These are phyloP conservation scores for Tillandsia fasciculata DNA, from an alignment of 176 grass and related monocot species.

Conservation along the genomic window DNA sequence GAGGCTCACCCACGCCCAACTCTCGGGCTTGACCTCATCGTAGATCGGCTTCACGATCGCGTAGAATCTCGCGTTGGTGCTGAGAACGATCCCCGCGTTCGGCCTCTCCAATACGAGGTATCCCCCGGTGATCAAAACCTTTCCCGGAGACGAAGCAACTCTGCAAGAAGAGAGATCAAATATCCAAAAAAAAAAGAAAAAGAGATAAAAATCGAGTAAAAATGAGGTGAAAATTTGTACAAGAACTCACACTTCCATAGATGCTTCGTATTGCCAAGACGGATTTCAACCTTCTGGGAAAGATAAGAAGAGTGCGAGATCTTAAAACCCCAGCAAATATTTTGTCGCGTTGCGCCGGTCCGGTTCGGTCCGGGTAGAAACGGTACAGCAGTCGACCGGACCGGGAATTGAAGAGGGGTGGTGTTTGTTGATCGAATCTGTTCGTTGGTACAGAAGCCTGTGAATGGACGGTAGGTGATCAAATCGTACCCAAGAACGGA, in stretches of 20 bases:
- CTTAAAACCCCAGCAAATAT: no score
- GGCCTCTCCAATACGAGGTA: constrained; percentile 87
- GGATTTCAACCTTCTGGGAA: background rate
- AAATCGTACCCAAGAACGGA: no score
- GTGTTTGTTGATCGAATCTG: no score
- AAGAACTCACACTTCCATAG: constrained; percentile 35
- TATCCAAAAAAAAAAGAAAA: background rate
- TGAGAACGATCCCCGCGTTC: constrained; percentile 78
- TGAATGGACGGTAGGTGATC: no score
- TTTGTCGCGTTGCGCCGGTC: no score
- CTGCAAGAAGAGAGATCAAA: constrained; percentile 19
- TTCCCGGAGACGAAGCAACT: constrained; percentile 83
- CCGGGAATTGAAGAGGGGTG: no score
- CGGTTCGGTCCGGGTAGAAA: no score
- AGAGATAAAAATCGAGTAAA: background rate
- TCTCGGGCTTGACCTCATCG: constrained; percentile 45
- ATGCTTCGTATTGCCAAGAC: background rate
- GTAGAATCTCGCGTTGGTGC: constrained; percentile 84
- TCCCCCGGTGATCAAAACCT: constrained; percentile 77
- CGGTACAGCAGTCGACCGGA: background rate
- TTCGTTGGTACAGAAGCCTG: no score
- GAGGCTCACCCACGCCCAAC: constrained; percentile 73
- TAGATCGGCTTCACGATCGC: constrained; percentile 56
- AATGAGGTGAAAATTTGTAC: background rate
- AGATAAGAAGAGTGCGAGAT: no score